Evolutionary conservation across 2,329 filamentous ascomycete genomes (phyloP).

Genomic region (Drechslerella dactyloides): DNA sequence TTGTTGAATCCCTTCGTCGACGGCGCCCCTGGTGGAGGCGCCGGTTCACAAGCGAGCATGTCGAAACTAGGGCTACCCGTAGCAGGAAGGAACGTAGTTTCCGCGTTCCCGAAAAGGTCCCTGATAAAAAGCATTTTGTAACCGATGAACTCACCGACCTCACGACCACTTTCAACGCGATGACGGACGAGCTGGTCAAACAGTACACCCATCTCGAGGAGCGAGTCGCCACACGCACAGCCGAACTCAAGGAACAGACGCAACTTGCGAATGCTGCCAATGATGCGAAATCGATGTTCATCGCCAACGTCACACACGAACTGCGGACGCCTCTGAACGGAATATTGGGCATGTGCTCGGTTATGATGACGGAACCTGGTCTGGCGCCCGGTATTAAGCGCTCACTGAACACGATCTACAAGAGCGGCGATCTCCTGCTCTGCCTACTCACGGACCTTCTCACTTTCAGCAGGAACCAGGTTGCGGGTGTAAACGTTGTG

Average conservation of each 20-base stretch:
- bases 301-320: constrained; percentile 89
- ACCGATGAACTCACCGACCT: constrained; percentile 73
- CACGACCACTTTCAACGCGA: constrained; percentile 92
- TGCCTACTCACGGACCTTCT: constrained; percentile 87
- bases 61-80: constrained; percentile 12
- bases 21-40: constrained; percentile 46
- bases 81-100: constrained; percentile 64
- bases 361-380: constrained; percentile 93
- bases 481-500: constrained; percentile 75
- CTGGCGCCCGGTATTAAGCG: constrained; percentile 74
- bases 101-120: constrained; percentile 83
- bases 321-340: constrained; percentile 94
- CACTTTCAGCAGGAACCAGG: constrained; percentile 93
- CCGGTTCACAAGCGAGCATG: constrained; percentile 29
- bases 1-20: constrained; percentile 35
- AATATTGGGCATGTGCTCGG: constrained; percentile 89
- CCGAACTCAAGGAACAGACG: constrained; percentile 78
- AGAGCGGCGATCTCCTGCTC: constrained; percentile 80
- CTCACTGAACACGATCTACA: constrained; percentile 85
- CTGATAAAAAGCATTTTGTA: constrained; percentile 74
- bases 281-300: constrained; percentile 95
- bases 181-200: constrained; percentile 86
- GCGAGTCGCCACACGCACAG: constrained; percentile 80
- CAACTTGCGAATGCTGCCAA: constrained; percentile 72
- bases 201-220: constrained; percentile 86